Conservation (phyloP, 176 grass and related monocot genomes). For the Saccharum officinarum region DNA sequence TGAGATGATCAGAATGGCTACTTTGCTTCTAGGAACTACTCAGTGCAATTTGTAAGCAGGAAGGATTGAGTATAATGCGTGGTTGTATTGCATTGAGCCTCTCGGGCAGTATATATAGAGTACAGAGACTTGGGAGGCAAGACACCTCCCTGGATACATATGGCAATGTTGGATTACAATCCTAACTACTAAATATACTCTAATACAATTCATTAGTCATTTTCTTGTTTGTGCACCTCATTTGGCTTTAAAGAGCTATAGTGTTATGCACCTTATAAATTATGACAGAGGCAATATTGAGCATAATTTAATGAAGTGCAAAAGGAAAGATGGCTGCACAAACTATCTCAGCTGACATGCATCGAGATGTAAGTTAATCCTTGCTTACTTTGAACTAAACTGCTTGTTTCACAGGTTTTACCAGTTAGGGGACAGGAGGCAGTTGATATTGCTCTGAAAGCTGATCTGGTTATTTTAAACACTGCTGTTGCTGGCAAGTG, state of each 20-base stretch:
- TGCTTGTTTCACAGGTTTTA: conserved; percentile 52
- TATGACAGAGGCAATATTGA: background rate
- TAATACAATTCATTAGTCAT: background rate
- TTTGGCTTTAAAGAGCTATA: background rate
- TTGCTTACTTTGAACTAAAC: conserved; percentile 14
- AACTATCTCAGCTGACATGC: background rate
- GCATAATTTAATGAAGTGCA: background rate
- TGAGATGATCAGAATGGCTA: background rate
- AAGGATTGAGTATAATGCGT: background rate
- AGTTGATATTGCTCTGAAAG: conserved; percentile 68
- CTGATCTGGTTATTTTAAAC: conserved; percentile 90
- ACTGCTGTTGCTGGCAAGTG: conserved; percentile 95
- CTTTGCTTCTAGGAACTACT: conserved; percentile 5
- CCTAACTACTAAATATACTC: background rate
- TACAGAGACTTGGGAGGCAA: background rate
- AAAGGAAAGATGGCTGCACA: background rate
- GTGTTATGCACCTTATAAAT: no score
- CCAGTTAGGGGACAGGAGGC: conserved; percentile 75
- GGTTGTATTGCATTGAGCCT: background rate
- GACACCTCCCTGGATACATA: background rate
- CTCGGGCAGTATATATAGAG: background rate
- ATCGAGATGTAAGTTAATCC: conserved; percentile 6
- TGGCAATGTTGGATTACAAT: background rate
- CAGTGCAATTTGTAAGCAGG: background rate
- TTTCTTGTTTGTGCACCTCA: background rate